Conservation (phyloP, 148 eudicot species). For the Camellia granthamiana region DNA sequence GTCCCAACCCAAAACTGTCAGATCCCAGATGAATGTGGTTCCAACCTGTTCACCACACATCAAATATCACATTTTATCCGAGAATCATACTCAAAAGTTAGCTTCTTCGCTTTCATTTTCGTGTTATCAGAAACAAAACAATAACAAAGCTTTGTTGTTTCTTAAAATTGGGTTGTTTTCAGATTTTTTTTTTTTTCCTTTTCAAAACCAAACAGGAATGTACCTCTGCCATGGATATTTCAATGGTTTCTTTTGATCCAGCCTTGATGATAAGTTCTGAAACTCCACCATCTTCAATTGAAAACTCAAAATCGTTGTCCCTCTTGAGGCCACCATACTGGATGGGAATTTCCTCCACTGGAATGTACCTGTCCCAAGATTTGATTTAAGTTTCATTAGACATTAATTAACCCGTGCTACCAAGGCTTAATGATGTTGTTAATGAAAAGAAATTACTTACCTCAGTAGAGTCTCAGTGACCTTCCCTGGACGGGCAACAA, state of each 20-base stretch:
- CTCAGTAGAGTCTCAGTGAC: constrained; percentile 65
- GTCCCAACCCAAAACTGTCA: constrained; percentile 56
- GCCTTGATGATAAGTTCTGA: constrained; percentile 45
- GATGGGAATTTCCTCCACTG: constrained; percentile 45
- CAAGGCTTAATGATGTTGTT: neutral
- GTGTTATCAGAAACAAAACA: neutral
- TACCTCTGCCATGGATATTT: constrained; percentile 52
- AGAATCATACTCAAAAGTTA: neutral
- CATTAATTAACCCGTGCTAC: too few relatives aligned
- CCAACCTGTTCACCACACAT: constrained; percentile 31
- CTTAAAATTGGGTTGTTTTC: too few relatives aligned
- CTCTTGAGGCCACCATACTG: constrained; percentile 62
- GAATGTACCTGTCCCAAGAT: constrained; percentile 42
- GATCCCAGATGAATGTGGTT: constrained; percentile 47
- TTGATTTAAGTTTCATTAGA: neutral
- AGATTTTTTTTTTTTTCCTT: too few relatives aligned
- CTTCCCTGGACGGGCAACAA: constrained; percentile 50
- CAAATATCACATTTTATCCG: too few relatives aligned
- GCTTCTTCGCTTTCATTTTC: neutral
- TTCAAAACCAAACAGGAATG: too few relatives aligned
- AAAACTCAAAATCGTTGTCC: constrained; percentile 47
- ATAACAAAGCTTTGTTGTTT: too few relatives aligned
- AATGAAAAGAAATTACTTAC: constrained; percentile 29
- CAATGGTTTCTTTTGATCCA: constrained; percentile 45
- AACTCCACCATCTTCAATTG: constrained; percentile 31